These are phyloP conservation scores for Musa acuminata DNA, from an alignment of 176 grass and related monocot species.

Conservation along the genomic window DNA sequence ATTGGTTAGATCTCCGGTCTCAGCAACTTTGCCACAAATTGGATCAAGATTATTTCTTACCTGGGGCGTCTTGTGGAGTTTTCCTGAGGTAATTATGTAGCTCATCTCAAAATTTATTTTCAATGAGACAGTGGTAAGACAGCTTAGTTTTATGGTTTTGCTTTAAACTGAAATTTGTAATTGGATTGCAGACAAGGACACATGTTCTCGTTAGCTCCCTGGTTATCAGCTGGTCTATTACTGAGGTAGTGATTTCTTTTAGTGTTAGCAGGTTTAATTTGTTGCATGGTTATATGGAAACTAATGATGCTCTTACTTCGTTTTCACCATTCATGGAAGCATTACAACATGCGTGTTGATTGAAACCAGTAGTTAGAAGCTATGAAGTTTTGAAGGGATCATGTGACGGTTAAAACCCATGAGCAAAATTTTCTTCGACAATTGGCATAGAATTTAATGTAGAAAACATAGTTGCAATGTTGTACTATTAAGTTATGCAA, in stretches of 20 bases:
- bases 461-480: not conserved
- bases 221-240: conserved; percentile 96
- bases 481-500: not conserved
- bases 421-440: too few species aligned
- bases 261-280: too few species aligned
- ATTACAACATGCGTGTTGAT: too few species aligned
- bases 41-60: conserved; percentile 37
- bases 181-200: conserved; percentile 42
- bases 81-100: conserved; percentile 28
- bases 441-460: too few species aligned
- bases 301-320: too few species aligned
- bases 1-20: conserved; percentile 46
- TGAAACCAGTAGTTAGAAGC: too few species aligned
- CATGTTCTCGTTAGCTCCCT: conserved; percentile 65
- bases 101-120: not conserved
- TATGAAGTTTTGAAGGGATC: too few species aligned
- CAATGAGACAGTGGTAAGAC: too few species aligned
- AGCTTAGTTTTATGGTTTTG: too few species aligned
- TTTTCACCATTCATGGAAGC: too few species aligned
- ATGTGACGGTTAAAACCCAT: too few species aligned
- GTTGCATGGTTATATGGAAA: too few species aligned
- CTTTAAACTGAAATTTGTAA: not conserved
- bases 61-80: conserved; percentile 44
- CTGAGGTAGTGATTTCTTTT: conserved; percentile 39
- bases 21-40: conserved; percentile 28